Evolutionary conservation across 768 basidiomycete species (phyloP), one percentile per base, ranked within the genome.

Genomic region (Russula foetens): DNA sequence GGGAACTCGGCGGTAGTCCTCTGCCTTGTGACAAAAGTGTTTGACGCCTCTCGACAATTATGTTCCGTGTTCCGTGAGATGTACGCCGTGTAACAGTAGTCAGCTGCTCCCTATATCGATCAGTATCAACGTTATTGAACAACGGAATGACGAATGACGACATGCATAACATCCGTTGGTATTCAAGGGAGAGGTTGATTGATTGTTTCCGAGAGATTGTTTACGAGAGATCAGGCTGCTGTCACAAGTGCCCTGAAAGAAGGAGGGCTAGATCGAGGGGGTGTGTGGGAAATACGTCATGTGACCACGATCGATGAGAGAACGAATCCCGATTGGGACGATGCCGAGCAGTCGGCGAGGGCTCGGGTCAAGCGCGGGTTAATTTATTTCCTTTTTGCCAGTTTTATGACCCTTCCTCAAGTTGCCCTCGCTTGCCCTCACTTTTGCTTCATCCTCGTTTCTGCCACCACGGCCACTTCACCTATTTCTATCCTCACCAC

Each of bases 1-100:
- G 75, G 33, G 79, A 81, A 68, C 71, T 85, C 44, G 75, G 73
- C 47, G 79, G 78, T 26, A 80, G 81, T 67, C 14, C 56, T 33
- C n/a, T 60, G 26, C 23, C 33, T 38, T 28, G n/a, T n/a, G 56
- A 56, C 9, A 17, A 21, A 39, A 31, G 29, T 35, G 29, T 35
- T 41, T 53, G 24, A 12, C 28, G 23, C 29, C 26, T 44, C n/a
- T 44, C 23, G 35, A 51, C 23, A 39, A 35, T 33, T 33, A 11
- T 33, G 31, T 33, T 33, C 31, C 11, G 11, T n/a, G n/a, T n/a
- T n/a, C n/a, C n/a, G n/a, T n/a, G n/a, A n/a, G n/a, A n/a, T n/a
- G n/a, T n/a, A n/a, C n/a, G 35, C 9, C 14, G 11, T 35, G 4
- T 12, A 35, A 35, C 4, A 35, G 35, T 35, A 35, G n/a, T n/a